Evolutionary conservation across 176 grass and related monocot species (phyloP), one percentile per base, ranked within the genome.

Genomic region (Typha latifolia): DNA sequence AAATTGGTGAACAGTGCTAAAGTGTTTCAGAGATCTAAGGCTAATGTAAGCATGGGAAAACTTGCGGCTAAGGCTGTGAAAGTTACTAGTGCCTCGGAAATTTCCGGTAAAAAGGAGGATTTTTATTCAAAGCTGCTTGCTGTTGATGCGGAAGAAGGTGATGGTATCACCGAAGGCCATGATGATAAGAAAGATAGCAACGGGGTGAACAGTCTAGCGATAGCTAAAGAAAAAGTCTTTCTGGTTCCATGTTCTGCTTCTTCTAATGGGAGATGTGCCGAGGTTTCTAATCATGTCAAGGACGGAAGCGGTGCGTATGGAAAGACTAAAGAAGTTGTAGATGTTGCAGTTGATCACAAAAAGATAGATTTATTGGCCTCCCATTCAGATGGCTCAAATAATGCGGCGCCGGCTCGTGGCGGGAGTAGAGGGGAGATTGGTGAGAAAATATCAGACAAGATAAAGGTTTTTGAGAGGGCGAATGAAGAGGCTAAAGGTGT

Each of bases 381-480:
- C 4, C 32, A 27, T 43, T 16, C 20, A 48, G 63, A 48, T 2
- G 26, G 6, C 5, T 59, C 32, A 59, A 47, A 61, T 47, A 37
- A 59, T 43, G 37, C 37, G 26, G 32, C 0, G 0, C 11, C 51
- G 4, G 27, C 31, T 48, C 12, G 18, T 29, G 21, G 50, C 4
- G 22, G 48, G 16, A 32, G 2, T 14, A 27, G 14, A 49, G 51
- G 51, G 22, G 74, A 78, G 37, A 61, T 77, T 57, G 76, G 48
- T 16, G 77, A 77, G 5, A 87, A 77, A 49, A 37, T 89, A 67
- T 82, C 83, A 31, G 89, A 92, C 29, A 85, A 77, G 76, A 89
- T 93, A 51, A 82, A 69, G 78, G 84, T 83, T 72, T 93, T 99
- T 74, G 89, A 99, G 73, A 80, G 87, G 72, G 72, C 19, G 14